phyloP scores from a whole-genome alignment of 192 early-diverging fungal genomes.

The Podila verticillata region DNA sequence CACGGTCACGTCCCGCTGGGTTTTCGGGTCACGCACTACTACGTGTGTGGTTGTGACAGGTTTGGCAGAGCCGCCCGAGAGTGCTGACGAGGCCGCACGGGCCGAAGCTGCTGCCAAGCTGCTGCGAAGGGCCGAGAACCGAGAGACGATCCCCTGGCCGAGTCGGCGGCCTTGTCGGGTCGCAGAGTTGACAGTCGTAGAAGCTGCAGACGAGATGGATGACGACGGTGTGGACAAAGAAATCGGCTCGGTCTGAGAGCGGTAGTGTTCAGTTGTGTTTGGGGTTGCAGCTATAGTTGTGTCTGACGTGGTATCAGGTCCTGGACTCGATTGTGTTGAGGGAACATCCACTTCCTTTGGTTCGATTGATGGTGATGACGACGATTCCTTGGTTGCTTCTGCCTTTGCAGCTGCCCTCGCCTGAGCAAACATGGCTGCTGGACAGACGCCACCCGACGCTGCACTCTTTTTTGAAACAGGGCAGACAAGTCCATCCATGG shows the following conservation, averaged over 20 bases:
- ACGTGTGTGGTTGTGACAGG: constrained; percentile 15
- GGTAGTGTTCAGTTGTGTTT: neutral
- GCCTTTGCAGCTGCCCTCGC: constrained; percentile 9
- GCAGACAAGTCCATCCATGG: constrained; percentile 17
- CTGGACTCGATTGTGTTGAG: neutral
- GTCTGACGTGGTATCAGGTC: neutral
- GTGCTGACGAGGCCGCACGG: constrained; percentile 32
- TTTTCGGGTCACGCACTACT: constrained; percentile 25
- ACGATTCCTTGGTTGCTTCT: neutral
- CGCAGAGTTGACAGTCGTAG: constrained; percentile 7
- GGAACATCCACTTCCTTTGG: neutral
- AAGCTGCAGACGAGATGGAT: neutral
- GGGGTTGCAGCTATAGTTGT: neutral
- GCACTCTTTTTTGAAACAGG: constrained; percentile 46
- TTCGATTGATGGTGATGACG: neutral
- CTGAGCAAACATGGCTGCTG: constrained; percentile 47
- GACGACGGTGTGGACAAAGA: constrained; percentile 3
- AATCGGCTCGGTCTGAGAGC: neutral
- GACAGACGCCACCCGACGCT: constrained; percentile 39
- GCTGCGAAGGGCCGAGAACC: constrained; percentile 28
- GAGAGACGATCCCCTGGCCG: constrained; percentile 31
- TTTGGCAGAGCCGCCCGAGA: constrained; percentile 1
- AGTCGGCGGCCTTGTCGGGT: constrained; percentile 30
- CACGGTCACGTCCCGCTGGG: constrained; percentile 28
- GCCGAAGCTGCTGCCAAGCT: constrained; percentile 37